Conservation (phyloP, 2,329 filamentous ascomycete species). For the Aotearoamyces nothofagi region DNA sequence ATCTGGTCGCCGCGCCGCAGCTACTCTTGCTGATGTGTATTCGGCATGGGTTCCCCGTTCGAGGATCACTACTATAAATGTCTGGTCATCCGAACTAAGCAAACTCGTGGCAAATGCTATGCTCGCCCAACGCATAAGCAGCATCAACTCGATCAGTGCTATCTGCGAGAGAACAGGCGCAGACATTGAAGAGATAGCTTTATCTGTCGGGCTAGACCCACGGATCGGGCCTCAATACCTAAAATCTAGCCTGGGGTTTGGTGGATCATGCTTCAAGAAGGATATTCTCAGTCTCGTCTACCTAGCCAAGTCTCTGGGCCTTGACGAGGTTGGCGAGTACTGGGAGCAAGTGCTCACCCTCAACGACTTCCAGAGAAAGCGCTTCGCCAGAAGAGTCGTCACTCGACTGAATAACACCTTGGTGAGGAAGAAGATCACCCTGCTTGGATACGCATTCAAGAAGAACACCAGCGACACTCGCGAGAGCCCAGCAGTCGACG, state of each 20-base stretch:
- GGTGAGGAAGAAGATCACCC: slow-evolving; percentile 52
- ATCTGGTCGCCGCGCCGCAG: slow-evolving; percentile 44
- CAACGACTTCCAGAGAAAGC: slow-evolving; percentile 59
- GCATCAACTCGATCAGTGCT: slow-evolving; percentile 69
- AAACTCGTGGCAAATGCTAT: slow-evolving; percentile 72
- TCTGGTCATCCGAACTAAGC: slow-evolving; percentile 64
- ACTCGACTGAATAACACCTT: slow-evolving; percentile 53
- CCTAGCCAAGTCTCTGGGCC: slow-evolving; percentile 52
- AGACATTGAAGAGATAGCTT: slow-evolving; percentile 57
- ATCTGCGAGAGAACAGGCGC: slow-evolving; percentile 66
- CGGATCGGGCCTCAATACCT: slow-evolving; percentile 62
- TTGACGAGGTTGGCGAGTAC: slow-evolving; percentile 59
- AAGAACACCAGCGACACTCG: slow-evolving; percentile 64
- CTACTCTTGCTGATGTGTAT: slow-evolving; percentile 50
- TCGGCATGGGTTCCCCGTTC: slow-evolving; percentile 52
- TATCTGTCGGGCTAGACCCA: slow-evolving; percentile 51
- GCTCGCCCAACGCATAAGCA: slow-evolving; percentile 66
- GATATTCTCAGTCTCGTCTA: slow-evolving; percentile 63
- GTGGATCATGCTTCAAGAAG: slow-evolving; percentile 71
- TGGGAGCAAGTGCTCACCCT: slow-evolving; percentile 62
- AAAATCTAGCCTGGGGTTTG: slow-evolving; percentile 62
- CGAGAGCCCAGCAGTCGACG: slow-evolving; percentile 53
- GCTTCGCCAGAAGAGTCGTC: slow-evolving; percentile 53
- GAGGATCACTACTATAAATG: slow-evolving; percentile 56
- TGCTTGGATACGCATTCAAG: slow-evolving; percentile 69